These are phyloP conservation scores for Irpex sp. DNA, from an alignment of 1,284 basidiomycete genomes.

Conservation along the genomic window DNA sequence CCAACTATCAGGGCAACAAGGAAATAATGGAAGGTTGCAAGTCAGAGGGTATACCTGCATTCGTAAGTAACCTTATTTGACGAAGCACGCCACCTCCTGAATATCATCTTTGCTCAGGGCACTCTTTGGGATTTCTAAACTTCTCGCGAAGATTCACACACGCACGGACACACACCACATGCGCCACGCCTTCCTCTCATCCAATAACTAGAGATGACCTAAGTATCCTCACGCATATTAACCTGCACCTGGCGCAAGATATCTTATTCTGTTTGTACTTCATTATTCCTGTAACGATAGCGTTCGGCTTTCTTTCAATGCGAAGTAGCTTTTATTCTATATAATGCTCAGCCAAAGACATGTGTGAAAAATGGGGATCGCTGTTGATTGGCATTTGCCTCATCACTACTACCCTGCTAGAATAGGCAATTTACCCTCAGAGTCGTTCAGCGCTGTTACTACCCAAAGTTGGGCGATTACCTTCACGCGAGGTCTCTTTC, in stretches of 20 bases:
- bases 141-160: not conserved
- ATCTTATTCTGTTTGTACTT: not conserved
- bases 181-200: not conserved
- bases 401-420: no score
- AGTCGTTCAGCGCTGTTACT: no score
- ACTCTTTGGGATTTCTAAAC: conserved; percentile 42
- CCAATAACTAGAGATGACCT: not conserved
- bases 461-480: no score
- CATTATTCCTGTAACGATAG: not conserved
- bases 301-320: not conserved
- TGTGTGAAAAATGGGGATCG: no score
- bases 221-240: not conserved
- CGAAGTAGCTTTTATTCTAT: not conserved
- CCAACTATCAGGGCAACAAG: conserved; percentile 56
- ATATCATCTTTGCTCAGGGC: conserved; percentile 24
- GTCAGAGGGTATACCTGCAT: conserved; percentile 57
- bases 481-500: no score
- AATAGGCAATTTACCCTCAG: no score
- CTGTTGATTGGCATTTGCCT: no score
- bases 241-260: not conserved
- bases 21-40: conserved; percentile 72
- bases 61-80: conserved; percentile 39
- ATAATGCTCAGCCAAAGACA: not conserved
- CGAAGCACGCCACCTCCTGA: conserved; percentile 16
- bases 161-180: not conserved